These are phyloP conservation scores for Suhomyces vadensis DNA, from an alignment of 805 yeast genomes.

Conservation along the genomic window DNA sequence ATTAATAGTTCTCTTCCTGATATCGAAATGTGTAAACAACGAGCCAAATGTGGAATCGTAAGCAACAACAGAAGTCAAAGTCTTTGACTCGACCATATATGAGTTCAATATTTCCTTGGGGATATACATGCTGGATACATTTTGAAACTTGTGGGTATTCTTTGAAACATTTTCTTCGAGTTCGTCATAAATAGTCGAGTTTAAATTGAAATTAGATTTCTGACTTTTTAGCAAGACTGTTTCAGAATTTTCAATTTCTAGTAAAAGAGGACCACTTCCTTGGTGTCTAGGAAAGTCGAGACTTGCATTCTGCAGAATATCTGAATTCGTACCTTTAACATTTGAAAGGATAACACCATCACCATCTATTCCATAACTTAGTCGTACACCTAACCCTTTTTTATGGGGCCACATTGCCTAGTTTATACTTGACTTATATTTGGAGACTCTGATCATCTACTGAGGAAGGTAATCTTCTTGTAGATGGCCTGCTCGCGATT, in stretches of 20 bases:
- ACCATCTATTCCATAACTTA: conserved; percentile 19
- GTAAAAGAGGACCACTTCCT: conserved; percentile 7
- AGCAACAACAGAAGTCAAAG: conserved; percentile 24
- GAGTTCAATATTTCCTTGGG: conserved; percentile 25
- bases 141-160: not conserved
- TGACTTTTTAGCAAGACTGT: conserved; percentile 1
- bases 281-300: conserved; percentile 10
- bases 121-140: conserved; percentile 17
- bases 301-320: not conserved
- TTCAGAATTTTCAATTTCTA: conserved; percentile 6
- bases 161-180: not conserved
- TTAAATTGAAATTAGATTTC: not conserved
- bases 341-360: conserved; percentile 7
- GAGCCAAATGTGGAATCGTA: conserved; percentile 40
- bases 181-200: not conserved
- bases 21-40: conserved; percentile 20
- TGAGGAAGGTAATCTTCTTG: not conserved
- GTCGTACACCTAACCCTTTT: conserved; percentile 17
- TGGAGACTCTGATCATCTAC: not conserved
- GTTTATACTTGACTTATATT: not conserved
- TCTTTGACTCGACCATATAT: conserved; percentile 24
- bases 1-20: conserved; percentile 10
- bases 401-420: conserved; percentile 20
- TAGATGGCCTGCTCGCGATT: not conserved
- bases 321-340: conserved; percentile 1